Evolutionary conservation across 2,329 filamentous ascomycete species (phyloP), one percentile per base, ranked within the genome.

Genomic region (Scorias spongiosa): DNA sequence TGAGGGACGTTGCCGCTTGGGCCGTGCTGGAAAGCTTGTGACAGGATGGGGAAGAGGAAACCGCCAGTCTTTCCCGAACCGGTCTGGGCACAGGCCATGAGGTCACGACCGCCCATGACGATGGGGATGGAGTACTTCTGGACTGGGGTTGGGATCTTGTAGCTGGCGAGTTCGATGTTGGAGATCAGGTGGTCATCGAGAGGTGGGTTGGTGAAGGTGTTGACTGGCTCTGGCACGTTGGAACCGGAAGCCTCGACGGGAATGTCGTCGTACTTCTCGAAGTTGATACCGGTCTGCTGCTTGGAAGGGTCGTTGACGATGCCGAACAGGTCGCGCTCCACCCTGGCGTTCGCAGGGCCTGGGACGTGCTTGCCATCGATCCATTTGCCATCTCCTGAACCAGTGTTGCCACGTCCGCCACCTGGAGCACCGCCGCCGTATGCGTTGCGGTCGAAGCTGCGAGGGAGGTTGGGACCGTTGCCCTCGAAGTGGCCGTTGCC

Each of bases 41-140:
- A 95, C 42, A 98, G 77, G 53, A 98, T 96, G 47, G 91, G 91
- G 75, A 98, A 98, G 51, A 98, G 73, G 78, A 98, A 98, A 75
- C 91, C 91, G 73, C 91, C 91, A 64, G 91, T 98, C 78, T 98
- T 98, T 75, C 91, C 91, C 60, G 91, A 98, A 81, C 89, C 91
- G 56, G 91, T 98, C 76, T 98, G 91, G 58, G 91, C 91, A 74
- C 91, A 98, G 66, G 91, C 91, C 91, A 98, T 98, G 63, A 98
- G 74, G 68, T 98, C 91, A 69, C 91, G 87, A 51, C 91, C 91
- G 56, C 80, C 82, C 84, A 94, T 94, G 63, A 98, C 91, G 59
- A 98, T 98, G 54, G 91, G 91, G 46, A 98, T 94, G 3, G 91
- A 96, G 74, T 98, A 96, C 68, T 98, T 98, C 70, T 98, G 91